These are phyloP conservation scores for Penicillium freii DNA, from an alignment of 2,329 filamentous ascomycete species.

Conservation along the genomic window DNA sequence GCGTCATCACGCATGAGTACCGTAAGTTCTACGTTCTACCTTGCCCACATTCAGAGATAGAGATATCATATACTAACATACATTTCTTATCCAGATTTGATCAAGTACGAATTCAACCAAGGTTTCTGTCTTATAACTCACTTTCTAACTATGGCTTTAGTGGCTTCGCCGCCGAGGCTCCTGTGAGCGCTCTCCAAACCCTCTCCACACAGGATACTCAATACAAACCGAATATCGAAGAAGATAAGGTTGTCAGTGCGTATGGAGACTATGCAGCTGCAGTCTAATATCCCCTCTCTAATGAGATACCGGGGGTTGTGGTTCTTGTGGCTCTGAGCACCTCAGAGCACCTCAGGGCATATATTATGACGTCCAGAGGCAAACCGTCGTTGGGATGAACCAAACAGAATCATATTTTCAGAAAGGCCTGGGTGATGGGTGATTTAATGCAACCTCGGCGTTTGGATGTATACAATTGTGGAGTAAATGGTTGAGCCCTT, in stretches of 20 bases:
- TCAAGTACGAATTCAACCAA: slow-evolving; percentile 39
- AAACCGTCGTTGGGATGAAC: background rate
- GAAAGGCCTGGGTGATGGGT: background rate
- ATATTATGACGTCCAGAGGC: background rate
- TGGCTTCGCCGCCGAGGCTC: slow-evolving; percentile 73
- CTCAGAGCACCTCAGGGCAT: background rate
- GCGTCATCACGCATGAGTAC: slow-evolving; percentile 77
- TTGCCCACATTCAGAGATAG: background rate
- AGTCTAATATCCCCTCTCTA: background rate
- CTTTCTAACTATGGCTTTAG: slow-evolving; percentile 44
- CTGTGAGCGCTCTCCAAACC: slow-evolving; percentile 65
- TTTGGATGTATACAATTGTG: slow-evolving; percentile 3
- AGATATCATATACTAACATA: slow-evolving; percentile 11
- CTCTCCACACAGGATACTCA: slow-evolving; percentile 62
- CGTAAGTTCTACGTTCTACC: slow-evolving; percentile 54
- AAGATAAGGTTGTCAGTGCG: slow-evolving; percentile 67
- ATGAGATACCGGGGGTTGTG: background rate
- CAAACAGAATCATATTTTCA: background rate
- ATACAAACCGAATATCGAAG: slow-evolving; percentile 68
- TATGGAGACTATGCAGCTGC: slow-evolving; percentile 21
- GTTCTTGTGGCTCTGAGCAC: slow-evolving; percentile 3
- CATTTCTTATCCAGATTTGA: slow-evolving; percentile 32
- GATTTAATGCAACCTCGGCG: background rate
- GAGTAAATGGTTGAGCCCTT: background rate
- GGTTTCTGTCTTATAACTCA: background rate